phyloP scores from a whole-genome alignment of 1,139 yeast species.

The Saccharomyces hybrid region DNA sequence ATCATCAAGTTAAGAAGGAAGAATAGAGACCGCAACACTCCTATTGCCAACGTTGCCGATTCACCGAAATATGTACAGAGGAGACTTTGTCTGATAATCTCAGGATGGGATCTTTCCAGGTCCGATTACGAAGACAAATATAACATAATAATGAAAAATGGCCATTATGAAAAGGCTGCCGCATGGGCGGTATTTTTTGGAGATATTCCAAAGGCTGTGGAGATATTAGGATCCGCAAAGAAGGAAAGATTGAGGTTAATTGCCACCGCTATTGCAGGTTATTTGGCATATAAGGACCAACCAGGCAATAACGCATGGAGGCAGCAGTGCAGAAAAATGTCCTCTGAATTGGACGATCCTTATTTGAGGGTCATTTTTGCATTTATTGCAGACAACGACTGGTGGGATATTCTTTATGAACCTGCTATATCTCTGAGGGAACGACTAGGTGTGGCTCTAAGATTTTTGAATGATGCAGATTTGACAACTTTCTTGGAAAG shows the following conservation, averaged over 20 bases:
- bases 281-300: constrained; percentile 61
- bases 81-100: constrained; percentile 69
- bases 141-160: constrained; percentile 46
- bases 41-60: constrained; percentile 19
- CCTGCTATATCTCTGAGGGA: constrained; percentile 82
- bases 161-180: constrained; percentile 81
- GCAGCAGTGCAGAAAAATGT: constrained; percentile 82
- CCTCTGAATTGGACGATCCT: constrained; percentile 82
- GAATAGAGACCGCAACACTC: constrained; percentile 17
- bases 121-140: constrained; percentile 69
- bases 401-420: constrained; percentile 95
- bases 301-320: constrained; percentile 79
- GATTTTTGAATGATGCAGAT: constrained; percentile 77
- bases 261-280: constrained; percentile 93
- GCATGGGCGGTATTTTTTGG: constrained; percentile 98
- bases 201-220: constrained; percentile 72
- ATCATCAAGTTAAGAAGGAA: constrained; percentile 30
- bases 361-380: constrained; percentile 89
- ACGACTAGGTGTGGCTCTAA: constrained; percentile 78
- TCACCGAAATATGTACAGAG: constrained; percentile 53
- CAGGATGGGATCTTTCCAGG: constrained; percentile 86
- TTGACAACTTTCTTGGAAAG: constrained; percentile 58
- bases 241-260: constrained; percentile 55
- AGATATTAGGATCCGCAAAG: constrained; percentile 47
- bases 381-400: constrained; percentile 85